Evolutionary conservation across 148 eudicot species (phyloP).

Genomic region (Salicornia ramosissima): DNA sequence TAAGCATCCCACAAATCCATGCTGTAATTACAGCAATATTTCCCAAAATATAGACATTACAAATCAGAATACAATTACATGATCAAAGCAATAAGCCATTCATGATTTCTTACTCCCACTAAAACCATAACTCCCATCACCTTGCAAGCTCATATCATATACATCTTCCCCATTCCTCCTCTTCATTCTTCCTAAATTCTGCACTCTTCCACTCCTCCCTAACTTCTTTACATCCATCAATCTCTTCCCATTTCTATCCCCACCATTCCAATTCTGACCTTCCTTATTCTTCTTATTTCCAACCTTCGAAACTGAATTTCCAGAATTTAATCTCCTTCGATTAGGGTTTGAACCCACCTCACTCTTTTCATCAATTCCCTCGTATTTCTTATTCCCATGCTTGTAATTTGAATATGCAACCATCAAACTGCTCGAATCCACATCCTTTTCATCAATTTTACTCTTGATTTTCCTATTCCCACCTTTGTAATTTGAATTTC

Average conservation of each 20-base stretch:
- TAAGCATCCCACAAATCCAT: too few species aligned
- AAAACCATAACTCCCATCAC: slow-evolving; percentile 66
- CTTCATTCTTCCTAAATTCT: slow-evolving; percentile 14
- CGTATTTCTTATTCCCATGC: background rate
- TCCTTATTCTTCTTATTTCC: slow-evolving; percentile 17
- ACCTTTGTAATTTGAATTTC: background rate
- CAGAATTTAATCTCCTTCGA: too few species aligned
- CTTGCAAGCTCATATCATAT: slow-evolving; percentile 57
- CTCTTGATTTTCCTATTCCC: background rate
- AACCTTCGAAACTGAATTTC: slow-evolving; percentile 18
- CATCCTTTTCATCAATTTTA: background rate
- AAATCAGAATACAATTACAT: too few species aligned
- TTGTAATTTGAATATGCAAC: background rate
- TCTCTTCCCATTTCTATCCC: slow-evolving; percentile 21
- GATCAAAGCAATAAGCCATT: too few species aligned
- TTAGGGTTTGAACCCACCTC: too few species aligned
- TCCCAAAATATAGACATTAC: too few species aligned
- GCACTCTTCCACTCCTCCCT: background rate
- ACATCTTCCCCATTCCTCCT: slow-evolving; percentile 27
- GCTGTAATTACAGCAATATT: too few species aligned
- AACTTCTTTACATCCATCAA: background rate
- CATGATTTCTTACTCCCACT: too few species aligned
- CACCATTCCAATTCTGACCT: background rate
- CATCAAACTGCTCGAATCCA: background rate
- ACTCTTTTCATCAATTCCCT: too few species aligned